These are phyloP conservation scores for Zopfia rhizophila DNA, from an alignment of 2,329 filamentous ascomycete genomes.

Conservation along the genomic window DNA sequence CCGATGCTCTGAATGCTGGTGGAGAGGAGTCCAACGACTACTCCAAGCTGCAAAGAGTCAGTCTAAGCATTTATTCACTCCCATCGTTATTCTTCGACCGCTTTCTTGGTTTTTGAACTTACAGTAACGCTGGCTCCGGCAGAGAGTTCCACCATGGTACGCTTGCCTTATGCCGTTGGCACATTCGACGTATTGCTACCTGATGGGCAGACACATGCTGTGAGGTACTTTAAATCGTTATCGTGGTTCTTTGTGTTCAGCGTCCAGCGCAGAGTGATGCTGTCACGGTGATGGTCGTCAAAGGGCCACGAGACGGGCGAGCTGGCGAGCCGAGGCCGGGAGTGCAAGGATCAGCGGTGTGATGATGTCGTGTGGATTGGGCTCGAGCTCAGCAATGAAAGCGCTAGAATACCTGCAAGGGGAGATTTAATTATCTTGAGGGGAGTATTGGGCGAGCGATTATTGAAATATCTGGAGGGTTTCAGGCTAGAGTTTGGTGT, in stretches of 20 bases:
- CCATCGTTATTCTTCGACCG: not conserved
- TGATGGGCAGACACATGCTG: conserved; percentile 41
- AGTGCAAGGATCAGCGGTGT: conserved; percentile 42
- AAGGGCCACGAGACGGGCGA: conserved; percentile 37
- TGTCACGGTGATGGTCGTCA: conserved; percentile 30
- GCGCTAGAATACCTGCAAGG: too few relatives aligned
- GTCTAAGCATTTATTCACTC: conserved; percentile 3
- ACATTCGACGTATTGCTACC: conserved; percentile 42
- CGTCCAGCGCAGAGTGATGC: conserved; percentile 20
- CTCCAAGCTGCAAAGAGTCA: conserved; percentile 74
- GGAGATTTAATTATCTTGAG: too few relatives aligned
- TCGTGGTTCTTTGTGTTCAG: conserved; percentile 4
- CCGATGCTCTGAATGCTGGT: conserved; percentile 96
- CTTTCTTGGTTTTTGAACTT: conserved; percentile 31
- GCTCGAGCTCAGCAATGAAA: not conserved
- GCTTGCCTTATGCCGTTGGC: conserved; percentile 25
- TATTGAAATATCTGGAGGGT: not conserved
- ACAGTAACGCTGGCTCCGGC: conserved; percentile 55
- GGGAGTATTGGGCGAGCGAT: not conserved
- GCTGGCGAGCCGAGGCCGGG: conserved; percentile 35
- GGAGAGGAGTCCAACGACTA: conserved; percentile 90
- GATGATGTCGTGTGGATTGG: conserved; percentile 38
- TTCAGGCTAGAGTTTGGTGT: not conserved
- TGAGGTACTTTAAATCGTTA: too few relatives aligned
- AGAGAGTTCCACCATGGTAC: conserved; percentile 54